Conservation (phyloP, 1,284 basidiomycete genomes). For the Psilocybe mexicana region DNA sequence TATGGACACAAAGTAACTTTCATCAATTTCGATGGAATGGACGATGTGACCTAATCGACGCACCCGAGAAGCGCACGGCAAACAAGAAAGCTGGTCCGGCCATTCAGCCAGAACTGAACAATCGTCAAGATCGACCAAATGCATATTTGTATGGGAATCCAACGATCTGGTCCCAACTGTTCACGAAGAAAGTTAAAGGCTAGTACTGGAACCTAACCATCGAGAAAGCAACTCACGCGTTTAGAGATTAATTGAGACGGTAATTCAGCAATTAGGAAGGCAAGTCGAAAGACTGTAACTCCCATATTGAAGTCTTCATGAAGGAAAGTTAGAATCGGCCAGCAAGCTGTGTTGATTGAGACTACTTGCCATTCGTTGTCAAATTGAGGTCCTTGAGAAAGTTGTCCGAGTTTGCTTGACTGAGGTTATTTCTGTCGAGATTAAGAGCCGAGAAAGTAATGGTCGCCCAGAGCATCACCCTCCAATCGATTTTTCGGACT, state of each 20-base stretch:
- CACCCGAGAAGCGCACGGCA: constrained; percentile 43
- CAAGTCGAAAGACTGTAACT: constrained; percentile 56
- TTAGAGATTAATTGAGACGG: constrained; percentile 75
- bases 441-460: constrained; percentile 63
- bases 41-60: constrained; percentile 10
- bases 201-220: background rate
- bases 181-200: background rate
- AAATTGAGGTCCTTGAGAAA: constrained; percentile 61
- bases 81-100: constrained; percentile 52
- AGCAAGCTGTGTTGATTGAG: background rate
- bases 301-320: constrained; percentile 62
- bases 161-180: constrained; percentile 62
- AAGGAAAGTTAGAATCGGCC: background rate
- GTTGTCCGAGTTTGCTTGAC: constrained; percentile 65
- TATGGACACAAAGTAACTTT: constrained; percentile 34
- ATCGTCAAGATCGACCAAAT: constrained; percentile 38
- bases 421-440: constrained; percentile 57
- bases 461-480: constrained; percentile 62
- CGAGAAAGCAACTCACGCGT: constrained; percentile 38
- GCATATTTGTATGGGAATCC: constrained; percentile 59
- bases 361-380: constrained; percentile 48
- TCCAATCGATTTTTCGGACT: constrained; percentile 59
- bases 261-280: constrained; percentile 63
- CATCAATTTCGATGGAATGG: constrained; percentile 14
- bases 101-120: constrained; percentile 62